Evolutionary conservation across 495 filamentous ascomycete species (phyloP).

Genomic region (Aspergillus sclerotiicarbonarius): DNA sequence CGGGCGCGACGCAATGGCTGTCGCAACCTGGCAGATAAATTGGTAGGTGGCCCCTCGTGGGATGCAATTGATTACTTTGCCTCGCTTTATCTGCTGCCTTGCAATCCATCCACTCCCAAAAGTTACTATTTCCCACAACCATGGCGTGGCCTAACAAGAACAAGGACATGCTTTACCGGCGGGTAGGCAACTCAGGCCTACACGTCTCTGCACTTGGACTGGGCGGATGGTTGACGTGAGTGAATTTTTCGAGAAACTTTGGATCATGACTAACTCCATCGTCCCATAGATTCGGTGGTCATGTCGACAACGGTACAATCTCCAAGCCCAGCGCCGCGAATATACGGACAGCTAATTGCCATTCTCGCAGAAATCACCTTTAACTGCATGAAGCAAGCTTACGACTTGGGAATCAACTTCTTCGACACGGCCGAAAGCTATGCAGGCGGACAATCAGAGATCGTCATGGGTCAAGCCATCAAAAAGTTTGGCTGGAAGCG

Average conservation of each 20-base stretch:
- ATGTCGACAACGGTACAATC: conserved; percentile 22
- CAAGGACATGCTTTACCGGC: conserved; percentile 63
- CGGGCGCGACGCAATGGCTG: not conserved
- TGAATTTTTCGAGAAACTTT: not conserved
- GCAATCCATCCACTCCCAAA: not conserved
- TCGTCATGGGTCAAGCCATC: conserved; percentile 71
- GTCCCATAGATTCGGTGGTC: conserved; percentile 20
- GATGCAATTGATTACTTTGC: too few relatives aligned
- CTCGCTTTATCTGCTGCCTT: not conserved
- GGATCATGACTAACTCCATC: not conserved
- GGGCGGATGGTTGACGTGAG: conserved; percentile 56
- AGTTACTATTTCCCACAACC: not conserved
- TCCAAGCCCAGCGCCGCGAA: not conserved
- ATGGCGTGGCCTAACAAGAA: conserved; percentile 32
- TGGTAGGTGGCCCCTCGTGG: not conserved
- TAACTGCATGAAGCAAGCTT: conserved; percentile 71
- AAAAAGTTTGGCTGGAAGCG: conserved; percentile 63
- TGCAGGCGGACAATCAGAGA: conserved; percentile 65
- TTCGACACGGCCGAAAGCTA: conserved; percentile 61
- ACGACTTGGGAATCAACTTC: conserved; percentile 74
- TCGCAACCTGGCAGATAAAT: not conserved
- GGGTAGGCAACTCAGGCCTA: conserved; percentile 65
- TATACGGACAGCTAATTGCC: not conserved
- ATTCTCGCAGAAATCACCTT: conserved; percentile 54
- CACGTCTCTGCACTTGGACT: conserved; percentile 67